These are phyloP conservation scores for Pholiota microspora DNA, from an alignment of 768 basidiomycete genomes.

Conservation along the genomic window DNA sequence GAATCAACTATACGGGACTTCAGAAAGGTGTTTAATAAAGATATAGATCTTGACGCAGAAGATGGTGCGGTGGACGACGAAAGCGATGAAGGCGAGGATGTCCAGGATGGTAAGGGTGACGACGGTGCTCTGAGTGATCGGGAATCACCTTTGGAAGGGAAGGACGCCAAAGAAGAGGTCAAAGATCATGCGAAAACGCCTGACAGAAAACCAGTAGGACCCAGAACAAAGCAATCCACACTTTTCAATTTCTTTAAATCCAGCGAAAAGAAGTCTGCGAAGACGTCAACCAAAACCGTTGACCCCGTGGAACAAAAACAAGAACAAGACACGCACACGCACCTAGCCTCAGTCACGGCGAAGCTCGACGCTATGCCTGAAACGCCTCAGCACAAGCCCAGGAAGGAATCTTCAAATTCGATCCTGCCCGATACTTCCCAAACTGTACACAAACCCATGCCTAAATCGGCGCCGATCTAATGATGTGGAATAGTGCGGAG, in stretches of 20 bases:
- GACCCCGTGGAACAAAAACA: background rate
- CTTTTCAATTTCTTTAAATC: background rate
- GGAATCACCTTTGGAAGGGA: background rate
- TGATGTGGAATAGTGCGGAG: background rate
- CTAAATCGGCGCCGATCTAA: background rate
- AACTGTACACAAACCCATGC: background rate
- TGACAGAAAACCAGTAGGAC: background rate
- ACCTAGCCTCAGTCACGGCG: background rate
- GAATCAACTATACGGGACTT: conserved; percentile 29
- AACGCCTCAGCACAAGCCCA: background rate
- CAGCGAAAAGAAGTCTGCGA: background rate
- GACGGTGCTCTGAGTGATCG: background rate
- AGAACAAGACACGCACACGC: too few species aligned
- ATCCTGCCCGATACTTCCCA: background rate
- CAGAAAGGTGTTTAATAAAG: conserved; percentile 16
- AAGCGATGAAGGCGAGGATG: conserved; percentile 13
- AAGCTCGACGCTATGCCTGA: background rate
- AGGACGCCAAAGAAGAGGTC: background rate
- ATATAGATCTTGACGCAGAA: conserved; percentile 5
- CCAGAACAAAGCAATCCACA: background rate
- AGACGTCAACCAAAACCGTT: background rate
- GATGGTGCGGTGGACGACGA: conserved; percentile 14
- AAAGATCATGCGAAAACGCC: background rate
- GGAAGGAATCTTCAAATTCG: background rate
- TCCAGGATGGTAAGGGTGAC: conserved; percentile 4